Evolutionary conservation across 352 stramenopile species (phyloP).

Genomic region (Phytopythium aichiense): DNA sequence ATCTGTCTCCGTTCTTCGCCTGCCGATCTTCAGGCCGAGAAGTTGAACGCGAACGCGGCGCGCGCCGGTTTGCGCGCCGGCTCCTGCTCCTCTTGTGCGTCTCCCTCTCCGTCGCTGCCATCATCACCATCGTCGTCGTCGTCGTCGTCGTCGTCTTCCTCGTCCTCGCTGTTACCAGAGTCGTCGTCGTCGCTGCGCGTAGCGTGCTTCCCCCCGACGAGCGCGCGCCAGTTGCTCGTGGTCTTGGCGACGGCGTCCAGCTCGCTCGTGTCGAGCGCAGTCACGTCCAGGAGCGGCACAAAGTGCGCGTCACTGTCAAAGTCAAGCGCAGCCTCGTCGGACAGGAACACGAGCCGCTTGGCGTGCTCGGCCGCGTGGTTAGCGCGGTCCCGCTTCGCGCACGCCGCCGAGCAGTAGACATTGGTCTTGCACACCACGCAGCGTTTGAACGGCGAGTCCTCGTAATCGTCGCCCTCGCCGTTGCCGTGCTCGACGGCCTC

Average conservation of each 20-base stretch:
- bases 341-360: slow-evolving; percentile 59
- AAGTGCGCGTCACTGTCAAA: slow-evolving; percentile 71
- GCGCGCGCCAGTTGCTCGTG: slow-evolving; percentile 40
- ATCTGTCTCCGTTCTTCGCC: too few relatives aligned
- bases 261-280: slow-evolving; percentile 24
- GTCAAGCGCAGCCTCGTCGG: slow-evolving; percentile 44
- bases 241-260: slow-evolving; percentile 33
- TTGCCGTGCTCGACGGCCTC: slow-evolving; percentile 21
- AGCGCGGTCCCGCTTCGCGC: slow-evolving; percentile 29
- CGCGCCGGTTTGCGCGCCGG: slow-evolving; percentile 10
- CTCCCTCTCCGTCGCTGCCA: slow-evolving; percentile 15
- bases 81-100: slow-evolving; percentile 17
- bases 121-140: slow-evolving; percentile 6
- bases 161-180: slow-evolving; percentile 16
- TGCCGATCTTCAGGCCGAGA: slow-evolving; percentile 12
- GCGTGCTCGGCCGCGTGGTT: slow-evolving; percentile 65
- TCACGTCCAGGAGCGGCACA: slow-evolving; percentile 31
- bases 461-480: slow-evolving; percentile 19
- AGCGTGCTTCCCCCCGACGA: slow-evolving; percentile 16
- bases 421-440: slow-evolving; percentile 78
- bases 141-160: slow-evolving; percentile 18
- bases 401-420: slow-evolving; percentile 67
- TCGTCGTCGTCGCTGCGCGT: slow-evolving; percentile 15
- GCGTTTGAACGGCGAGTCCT: slow-evolving; percentile 43
- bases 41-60: slow-evolving; percentile 39